Evolutionary conservation across 192 early-diverging fungal genomes (phyloP).

Genomic region (Entomortierella chlamydospora): DNA sequence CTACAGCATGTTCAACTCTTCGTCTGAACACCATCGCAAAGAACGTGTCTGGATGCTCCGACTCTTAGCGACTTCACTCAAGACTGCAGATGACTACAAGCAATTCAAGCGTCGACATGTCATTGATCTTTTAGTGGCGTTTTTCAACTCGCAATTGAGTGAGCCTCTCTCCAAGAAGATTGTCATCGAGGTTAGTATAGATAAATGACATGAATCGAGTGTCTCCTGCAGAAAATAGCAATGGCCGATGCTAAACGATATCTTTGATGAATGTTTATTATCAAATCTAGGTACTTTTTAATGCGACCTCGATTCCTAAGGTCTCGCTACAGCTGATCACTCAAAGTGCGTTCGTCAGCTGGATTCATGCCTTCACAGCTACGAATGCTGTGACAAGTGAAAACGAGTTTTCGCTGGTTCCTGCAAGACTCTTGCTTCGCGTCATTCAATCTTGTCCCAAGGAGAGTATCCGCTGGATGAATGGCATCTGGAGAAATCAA

Average conservation of each 20-base stretch:
- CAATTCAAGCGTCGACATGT: slow-evolving; percentile 77
- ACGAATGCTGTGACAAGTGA: slow-evolving; percentile 17
- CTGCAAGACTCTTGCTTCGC: slow-evolving; percentile 47
- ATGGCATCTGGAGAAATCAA: slow-evolving; percentile 45
- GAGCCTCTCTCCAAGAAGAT: slow-evolving; percentile 66
- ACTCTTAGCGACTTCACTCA: slow-evolving; percentile 70
- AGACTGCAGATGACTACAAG: slow-evolving; percentile 71
- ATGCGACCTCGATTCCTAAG: slow-evolving; percentile 63
- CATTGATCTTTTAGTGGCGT: slow-evolving; percentile 73
- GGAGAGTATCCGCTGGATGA: slow-evolving; percentile 46
- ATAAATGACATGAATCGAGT: slow-evolving; percentile 1
- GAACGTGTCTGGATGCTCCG: slow-evolving; percentile 83
- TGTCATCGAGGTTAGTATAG: slow-evolving; percentile 61
- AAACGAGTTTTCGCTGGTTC: slow-evolving; percentile 50
- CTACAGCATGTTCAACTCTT: slow-evolving; percentile 80
- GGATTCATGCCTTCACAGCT: slow-evolving; percentile 57
- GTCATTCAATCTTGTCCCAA: slow-evolving; percentile 48
- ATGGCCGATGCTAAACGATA: no score
- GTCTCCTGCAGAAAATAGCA: no score
- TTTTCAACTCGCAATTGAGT: slow-evolving; percentile 74
- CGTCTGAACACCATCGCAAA: slow-evolving; percentile 67
- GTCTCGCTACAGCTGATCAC: slow-evolving; percentile 68
- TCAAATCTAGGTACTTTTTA: slow-evolving; percentile 62
- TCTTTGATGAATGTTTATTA: slow-evolving; percentile 24
- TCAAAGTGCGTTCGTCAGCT: slow-evolving; percentile 69